Percentiles rank a stretch among this genome's conserved stretches.
Evolutionary conservation across 2,329 filamentous ascomycete genomes (phyloP).

Genomic region (Fonsecaea pedrosoi): DNA sequence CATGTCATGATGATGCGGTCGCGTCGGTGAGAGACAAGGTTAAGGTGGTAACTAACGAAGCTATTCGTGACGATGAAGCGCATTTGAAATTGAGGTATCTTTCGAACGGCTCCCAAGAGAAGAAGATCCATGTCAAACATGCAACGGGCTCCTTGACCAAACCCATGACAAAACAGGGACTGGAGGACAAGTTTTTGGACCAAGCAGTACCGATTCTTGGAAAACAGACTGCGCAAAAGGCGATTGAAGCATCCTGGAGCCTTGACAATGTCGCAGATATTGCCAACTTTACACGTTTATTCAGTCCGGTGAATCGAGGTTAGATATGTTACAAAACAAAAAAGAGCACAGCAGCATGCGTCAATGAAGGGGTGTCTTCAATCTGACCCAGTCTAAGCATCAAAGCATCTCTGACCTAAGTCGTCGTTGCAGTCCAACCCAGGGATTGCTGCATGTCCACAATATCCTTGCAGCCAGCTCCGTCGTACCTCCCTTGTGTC

Average conservation of each 20-base stretch:
- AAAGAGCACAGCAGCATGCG: not conserved
- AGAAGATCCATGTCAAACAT: constrained; percentile 55
- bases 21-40: constrained; percentile 54
- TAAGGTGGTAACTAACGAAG: constrained; percentile 51
- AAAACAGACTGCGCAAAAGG: constrained; percentile 39
- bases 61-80: constrained; percentile 52
- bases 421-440: not conserved
- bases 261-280: constrained; percentile 16
- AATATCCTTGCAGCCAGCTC: not conserved
- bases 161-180: constrained; percentile 47
- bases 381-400: not conserved
- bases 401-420: not conserved
- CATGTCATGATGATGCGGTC: constrained; percentile 52
- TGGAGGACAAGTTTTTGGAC: constrained; percentile 1
- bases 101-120: constrained; percentile 40
- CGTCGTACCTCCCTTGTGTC: no score
- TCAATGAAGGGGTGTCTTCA: not conserved
- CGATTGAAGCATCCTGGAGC: constrained; percentile 12
- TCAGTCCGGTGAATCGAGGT: not conserved
- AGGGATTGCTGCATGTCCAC: not conserved
- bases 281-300: not conserved
- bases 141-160: constrained; percentile 58
- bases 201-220: constrained; percentile 44
- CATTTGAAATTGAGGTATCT: constrained; percentile 44
- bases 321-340: not conserved